Evolutionary conservation across 129 eudicot species (phyloP), one percentile per base, ranked within the genome.

Genomic region (Heracleum sosnowskyi): DNA sequence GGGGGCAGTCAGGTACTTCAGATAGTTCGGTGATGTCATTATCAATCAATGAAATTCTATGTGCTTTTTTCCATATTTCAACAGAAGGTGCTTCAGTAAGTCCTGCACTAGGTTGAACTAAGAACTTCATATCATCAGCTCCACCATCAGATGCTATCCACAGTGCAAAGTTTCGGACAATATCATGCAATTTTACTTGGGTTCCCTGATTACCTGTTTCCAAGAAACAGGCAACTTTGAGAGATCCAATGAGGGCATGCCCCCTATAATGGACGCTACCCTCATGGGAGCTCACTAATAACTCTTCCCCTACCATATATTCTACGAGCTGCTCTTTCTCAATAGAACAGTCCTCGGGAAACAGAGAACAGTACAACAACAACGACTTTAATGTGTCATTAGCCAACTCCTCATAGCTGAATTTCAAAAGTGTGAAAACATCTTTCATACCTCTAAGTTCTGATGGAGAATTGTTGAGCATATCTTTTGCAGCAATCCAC

Each of bases 131-230:
- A 22, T 39, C 34, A 35, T 81, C 39, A 70, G 13, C 20, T 49
- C 80, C 80, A 77, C 60, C 16, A 3, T 86, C 86, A 26, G 80
- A 73, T 77, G 84, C 79, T 42, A 83, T 72, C 84, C 82, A 77
- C 35, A 83, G 24, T 29, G 84, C 86, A 80, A 86, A 80, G 75
- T 80, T 81, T 57, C 86, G 62, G 72, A 86, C 86, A 51, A 86
- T 82, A 78, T 86, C 89, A 46, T 86, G 86, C 84, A 86, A 73
- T 77, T 83, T 86, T 11, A 86, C 89, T 31, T 75, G 83, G 12
- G 78, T 74, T 26, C 40, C 82, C 75, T 42, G 75, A 1, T 80
- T 76, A 55, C 82, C 84, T 4, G 78, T 74, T 66, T 81, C 79
- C 36, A 84, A 28, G 24, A 77, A 68, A 36, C 87, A 77, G 4